Conservation (phyloP, 2,329 filamentous ascomycete genomes). For the Geoglossum cookeanum region DNA sequence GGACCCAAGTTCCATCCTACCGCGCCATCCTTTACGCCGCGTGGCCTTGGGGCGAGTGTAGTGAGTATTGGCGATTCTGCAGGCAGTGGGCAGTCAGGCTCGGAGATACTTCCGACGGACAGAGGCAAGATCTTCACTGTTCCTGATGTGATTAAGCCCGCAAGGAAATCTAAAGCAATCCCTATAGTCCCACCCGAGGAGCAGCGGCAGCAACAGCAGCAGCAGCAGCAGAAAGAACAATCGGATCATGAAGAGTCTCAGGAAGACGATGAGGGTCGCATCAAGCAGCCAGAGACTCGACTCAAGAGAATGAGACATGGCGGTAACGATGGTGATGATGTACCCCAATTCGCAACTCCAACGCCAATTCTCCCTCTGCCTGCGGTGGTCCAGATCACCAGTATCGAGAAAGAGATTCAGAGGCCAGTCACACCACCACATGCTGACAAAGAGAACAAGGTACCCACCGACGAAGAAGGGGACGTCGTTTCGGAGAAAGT, state of each 20-base stretch:
- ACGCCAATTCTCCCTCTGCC: slow-evolving; percentile 21
- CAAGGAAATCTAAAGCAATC: slow-evolving; percentile 63
- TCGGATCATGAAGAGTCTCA: slow-evolving; percentile 18
- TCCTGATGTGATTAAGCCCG: slow-evolving; percentile 45
- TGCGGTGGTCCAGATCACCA: slow-evolving; percentile 16
- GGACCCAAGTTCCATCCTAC: not conserved
- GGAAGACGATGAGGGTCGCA: slow-evolving; percentile 41
- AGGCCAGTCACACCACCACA: slow-evolving; percentile 8
- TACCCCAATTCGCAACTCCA: slow-evolving; percentile 50
- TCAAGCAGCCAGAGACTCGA: slow-evolving; percentile 44
- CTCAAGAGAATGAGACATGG: slow-evolving; percentile 55
- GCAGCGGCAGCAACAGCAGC: slow-evolving; percentile 25
- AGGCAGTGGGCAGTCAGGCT: not conserved
- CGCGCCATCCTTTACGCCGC: not conserved
- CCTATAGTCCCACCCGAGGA: slow-evolving; percentile 42
- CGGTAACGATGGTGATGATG: slow-evolving; percentile 48
- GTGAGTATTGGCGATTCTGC: not conserved
- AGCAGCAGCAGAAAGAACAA: slow-evolving; percentile 17
- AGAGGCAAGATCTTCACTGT: slow-evolving; percentile 36
- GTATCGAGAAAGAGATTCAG: slow-evolving; percentile 1
- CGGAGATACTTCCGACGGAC: not conserved
- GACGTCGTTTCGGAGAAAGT: not conserved
- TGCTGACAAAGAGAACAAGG: slow-evolving; percentile 20
- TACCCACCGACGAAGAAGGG: slow-evolving; percentile 22
- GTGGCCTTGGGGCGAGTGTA: not conserved